These are phyloP conservation scores for Flueggea neowawraea DNA, from an alignment of 441 rosid species.

Conservation along the genomic window DNA sequence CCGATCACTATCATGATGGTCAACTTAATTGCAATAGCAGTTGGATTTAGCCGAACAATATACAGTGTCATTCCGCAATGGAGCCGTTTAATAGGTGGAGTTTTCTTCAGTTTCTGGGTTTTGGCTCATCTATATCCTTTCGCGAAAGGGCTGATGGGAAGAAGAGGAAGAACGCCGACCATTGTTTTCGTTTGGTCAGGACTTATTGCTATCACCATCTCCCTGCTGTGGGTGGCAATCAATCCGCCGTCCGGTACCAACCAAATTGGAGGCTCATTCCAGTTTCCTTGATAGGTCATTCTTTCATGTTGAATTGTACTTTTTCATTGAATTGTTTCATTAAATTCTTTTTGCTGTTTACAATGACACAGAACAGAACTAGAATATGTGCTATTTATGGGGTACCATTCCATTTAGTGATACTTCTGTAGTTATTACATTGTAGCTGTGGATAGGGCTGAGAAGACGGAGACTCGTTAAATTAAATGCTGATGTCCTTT, in stretches of 20 bases:
- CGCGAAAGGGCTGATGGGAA: constrained; percentile 91
- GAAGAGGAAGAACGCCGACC: constrained; percentile 94
- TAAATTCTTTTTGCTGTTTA: no score
- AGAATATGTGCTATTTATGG: no score
- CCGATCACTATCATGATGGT: constrained; percentile 90
- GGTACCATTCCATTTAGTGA: no score
- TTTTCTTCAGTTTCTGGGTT: constrained; percentile 94
- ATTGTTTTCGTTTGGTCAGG: constrained; percentile 96
- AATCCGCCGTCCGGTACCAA: constrained; percentile 70
- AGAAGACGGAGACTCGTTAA: no score
- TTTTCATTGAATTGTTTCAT: no score
- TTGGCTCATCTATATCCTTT: constrained; percentile 91
- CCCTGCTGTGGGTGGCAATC: constrained; percentile 94
- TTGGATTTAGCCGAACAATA: constrained; percentile 82
- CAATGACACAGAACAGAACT: no score
- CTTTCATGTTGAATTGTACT: no score
- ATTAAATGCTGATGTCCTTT: no score
- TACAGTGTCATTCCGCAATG: constrained; percentile 78
- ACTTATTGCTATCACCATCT: constrained; percentile 85
- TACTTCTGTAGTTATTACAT: no score
- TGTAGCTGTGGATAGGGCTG: no score
- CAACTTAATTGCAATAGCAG: constrained; percentile 79
- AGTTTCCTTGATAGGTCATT: constrained; percentile 56
- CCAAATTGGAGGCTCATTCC: constrained; percentile 86
- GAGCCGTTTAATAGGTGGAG: constrained; percentile 83